Base-by-base conservation (phyloP, 2,329 filamentous ascomycete genomes). In the Epichloe aotearoae region DNA sequence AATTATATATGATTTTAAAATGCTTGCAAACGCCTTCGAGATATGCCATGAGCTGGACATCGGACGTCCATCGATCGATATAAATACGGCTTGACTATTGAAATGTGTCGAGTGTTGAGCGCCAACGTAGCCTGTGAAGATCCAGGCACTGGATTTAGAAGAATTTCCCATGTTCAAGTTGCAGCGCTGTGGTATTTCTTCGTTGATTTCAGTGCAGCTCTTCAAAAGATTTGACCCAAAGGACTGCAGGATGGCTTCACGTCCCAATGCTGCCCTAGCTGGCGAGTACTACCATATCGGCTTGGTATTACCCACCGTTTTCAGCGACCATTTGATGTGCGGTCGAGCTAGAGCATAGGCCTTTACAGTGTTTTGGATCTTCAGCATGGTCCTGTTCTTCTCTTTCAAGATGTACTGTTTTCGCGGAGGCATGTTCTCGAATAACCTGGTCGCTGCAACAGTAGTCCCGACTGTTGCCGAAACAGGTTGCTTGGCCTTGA, bases 21-120 rank as follows among this genome's bases (percentile, higher is more conserved):
- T 65, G 0, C 65, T 64, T 1, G 73, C 53, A 3, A 89, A 65
- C 57, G 79, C 80, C 62, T 82, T 86, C 44, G 77, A 72, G 0
- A 73, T 15, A 26, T 49, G 17, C 52, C 52, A 54, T 0, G 63
- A 61, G 6, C 72, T 60, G 3, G 76, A 75, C 14, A 90, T 67
- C 3, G 85, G 85, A 17, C 86, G 74, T 14, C 73, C 73, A 60
- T 90, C 84, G 20, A 90, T 71, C 0, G 83, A 86, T 34, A 89
- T 66, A 61, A 82, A 88, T 4, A 74, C 65, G 30, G 17, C 33
- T 38, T 44, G 47, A 17, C 34, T 44, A 12, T 6, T 38, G 40
- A 15, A 15, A 36, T 11, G n/a, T 30, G 15, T 26, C 67, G 3
- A 69, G 66, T 34, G 64, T 75, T 1, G 83, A 79, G 0, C 5